Evolutionary conservation across 179 eudicot species (phyloP), one percentile per base, ranked within the genome.

Genomic region (Nepenthes alata): DNA sequence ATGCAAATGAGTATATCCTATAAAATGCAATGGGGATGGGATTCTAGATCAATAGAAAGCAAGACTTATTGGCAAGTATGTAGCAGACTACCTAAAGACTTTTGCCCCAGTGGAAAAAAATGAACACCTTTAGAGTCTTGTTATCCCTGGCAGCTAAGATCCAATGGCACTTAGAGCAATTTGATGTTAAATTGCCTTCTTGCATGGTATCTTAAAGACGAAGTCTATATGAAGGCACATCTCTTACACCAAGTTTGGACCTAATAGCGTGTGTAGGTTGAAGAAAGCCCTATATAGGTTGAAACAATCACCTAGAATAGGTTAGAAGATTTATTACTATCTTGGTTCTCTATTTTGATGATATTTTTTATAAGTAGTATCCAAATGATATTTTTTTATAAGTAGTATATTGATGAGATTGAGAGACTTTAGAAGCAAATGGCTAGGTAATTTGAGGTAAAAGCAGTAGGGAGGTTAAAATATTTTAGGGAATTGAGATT

Each of bases 331-430:
- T 48, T 10, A 11, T 13, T 35, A 35, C 41, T 11, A 60, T 41
- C 57, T 36, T 37, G 39, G 13, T 48, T 14, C 8, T 60, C 2
- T 44, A 60, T 47, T 53, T 60, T 14, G 36, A 60, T 60, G 63
- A 60, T 47, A 60, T 45, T 11, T 45, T 60, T 9, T 25, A 25
- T 45, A 15, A 13, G 47, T 60, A 13, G 11, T 60, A 7, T 45
- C 25, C 53, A 14, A 36, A 37, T 5, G 37, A 60, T 60, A 53
- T 60, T 3, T 35, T 2, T n/a, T 25, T 25, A 16, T 25, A 0
- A 25, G 0, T 25, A 25, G 25, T 25, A 25, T 25, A 1, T 25
- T 25, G 12, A 35, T 35, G n/a, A 57, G 13, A 36, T 57, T 2
- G 2, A 37, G 6, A 57, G 5, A 2, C 15, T 35, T 3, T 1